Conservation (phyloP, 345 rosid genomes). For the Acer campestre region DNA sequence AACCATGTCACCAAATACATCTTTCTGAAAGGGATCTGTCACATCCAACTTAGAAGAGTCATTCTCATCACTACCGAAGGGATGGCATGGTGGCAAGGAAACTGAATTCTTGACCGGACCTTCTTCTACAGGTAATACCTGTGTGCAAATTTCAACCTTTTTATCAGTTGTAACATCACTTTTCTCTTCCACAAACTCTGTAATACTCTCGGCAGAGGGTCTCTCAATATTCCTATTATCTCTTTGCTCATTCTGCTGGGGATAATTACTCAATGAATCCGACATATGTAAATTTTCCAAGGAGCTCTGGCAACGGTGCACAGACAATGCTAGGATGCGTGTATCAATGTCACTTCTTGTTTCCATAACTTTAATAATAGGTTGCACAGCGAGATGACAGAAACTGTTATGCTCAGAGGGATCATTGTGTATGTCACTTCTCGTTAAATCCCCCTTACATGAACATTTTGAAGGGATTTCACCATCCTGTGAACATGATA, state of each 20-base stretch:
- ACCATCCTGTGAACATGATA: slow-evolving; percentile 26
- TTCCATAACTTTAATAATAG: slow-evolving; percentile 18
- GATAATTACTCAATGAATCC: slow-evolving; percentile 26
- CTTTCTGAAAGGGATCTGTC: slow-evolving; percentile 29
- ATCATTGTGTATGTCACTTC: slow-evolving; percentile 18
- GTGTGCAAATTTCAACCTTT: slow-evolving; percentile 29
- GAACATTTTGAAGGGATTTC: slow-evolving; percentile 19
- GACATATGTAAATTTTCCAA: slow-evolving; percentile 26
- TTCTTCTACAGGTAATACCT: slow-evolving; percentile 29
- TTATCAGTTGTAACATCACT: slow-evolving; percentile 34
- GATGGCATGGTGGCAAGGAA: slow-evolving; percentile 22
- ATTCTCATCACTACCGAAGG: slow-evolving; percentile 25
- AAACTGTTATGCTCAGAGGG: slow-evolving; percentile 21
- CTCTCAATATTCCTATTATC: slow-evolving; percentile 18
- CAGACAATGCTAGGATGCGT: slow-evolving; percentile 17
- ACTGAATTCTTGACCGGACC: slow-evolving; percentile 20
- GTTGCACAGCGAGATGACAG: slow-evolving; percentile 27
- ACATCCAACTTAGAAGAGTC: slow-evolving; percentile 33
- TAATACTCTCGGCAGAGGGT: slow-evolving; percentile 20
- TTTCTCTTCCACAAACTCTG: slow-evolving; percentile 33
- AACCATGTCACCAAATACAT: slow-evolving; percentile 25
- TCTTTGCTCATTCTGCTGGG: slow-evolving; percentile 27
- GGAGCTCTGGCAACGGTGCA: slow-evolving; percentile 14
- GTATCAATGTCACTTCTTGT: slow-evolving; percentile 22
- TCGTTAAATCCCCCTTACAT: slow-evolving; percentile 19